Evolutionary conservation across 371 early-diverging fungal species (phyloP).

Genomic region (Mucor ambiguus): DNA sequence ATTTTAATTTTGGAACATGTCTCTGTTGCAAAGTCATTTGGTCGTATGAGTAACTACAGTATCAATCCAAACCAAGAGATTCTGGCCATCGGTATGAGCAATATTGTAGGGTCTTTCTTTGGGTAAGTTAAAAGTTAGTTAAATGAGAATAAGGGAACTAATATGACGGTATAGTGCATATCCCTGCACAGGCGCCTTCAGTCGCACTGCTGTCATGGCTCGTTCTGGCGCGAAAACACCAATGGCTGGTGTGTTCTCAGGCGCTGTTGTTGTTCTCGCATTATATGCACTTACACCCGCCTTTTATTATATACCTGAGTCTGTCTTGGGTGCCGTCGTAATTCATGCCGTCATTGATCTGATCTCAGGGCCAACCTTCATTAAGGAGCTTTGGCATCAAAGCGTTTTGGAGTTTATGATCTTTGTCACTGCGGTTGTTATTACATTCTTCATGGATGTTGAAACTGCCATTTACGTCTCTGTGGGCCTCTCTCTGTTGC

Average conservation of each 20-base stretch:
- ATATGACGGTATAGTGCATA: conserved; percentile 56
- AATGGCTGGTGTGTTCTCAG: conserved; percentile 77
- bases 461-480: conserved; percentile 68
- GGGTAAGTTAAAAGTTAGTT: conserved; percentile 40
- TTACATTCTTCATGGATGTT: conserved; percentile 65
- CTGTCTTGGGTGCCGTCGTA: conserved; percentile 80
- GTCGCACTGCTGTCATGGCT: conserved; percentile 84
- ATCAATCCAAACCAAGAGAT: conserved; percentile 80
- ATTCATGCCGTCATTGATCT: conserved; percentile 71
- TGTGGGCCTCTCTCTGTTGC: conserved; percentile 54
- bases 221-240: conserved; percentile 83
- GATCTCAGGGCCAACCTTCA: conserved; percentile 34
- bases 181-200: conserved; percentile 89
- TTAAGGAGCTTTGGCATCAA: conserved; percentile 36
- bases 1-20: conserved; percentile 83
- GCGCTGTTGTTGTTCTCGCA: conserved; percentile 71
- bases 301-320: conserved; percentile 86
- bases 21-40: conserved; percentile 76
- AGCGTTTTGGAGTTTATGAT: conserved; percentile 54
- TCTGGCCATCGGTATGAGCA: conserved; percentile 81
- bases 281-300: conserved; percentile 81
- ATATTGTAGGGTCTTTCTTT: conserved; percentile 80
- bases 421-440: conserved; percentile 52
- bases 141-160: background rate
- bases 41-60: conserved; percentile 55